phyloP scores from a whole-genome alignment of 768 basidiomycete species.

The Myochromella boudieri region DNA sequence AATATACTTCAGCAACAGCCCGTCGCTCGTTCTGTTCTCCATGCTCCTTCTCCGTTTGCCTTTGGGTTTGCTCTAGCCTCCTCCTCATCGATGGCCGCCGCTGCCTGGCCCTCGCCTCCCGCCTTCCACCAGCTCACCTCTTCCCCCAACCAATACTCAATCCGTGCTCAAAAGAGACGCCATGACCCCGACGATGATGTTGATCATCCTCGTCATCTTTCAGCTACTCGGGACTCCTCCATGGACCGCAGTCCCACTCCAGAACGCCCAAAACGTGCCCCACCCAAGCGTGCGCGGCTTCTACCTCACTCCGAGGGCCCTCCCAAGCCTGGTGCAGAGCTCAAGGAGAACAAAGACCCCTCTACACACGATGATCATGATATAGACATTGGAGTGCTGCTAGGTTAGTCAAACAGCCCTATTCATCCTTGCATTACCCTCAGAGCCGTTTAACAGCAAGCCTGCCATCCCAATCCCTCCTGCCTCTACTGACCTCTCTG shows the following conservation, averaged over 20 bases:
- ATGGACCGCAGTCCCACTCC: conserved; percentile 89
- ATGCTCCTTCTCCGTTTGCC: conserved; percentile 64
- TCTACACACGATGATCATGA: conserved; percentile 49
- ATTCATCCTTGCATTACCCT: conserved; percentile 9
- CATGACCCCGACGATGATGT: conserved; percentile 70
- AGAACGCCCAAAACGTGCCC: conserved; percentile 68
- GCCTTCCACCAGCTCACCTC: conserved; percentile 58
- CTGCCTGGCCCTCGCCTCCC: conserved; percentile 50
- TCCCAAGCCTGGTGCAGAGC: conserved; percentile 38
- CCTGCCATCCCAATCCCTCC: conserved; percentile 72
- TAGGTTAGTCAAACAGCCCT: conserved; percentile 51
- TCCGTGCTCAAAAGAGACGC: conserved; percentile 59
- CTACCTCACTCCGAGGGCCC: conserved; percentile 29
- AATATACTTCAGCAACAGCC: conserved; percentile 67
- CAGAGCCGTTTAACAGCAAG: conserved; percentile 55
- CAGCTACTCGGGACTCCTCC: conserved; percentile 53
- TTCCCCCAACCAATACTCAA: conserved; percentile 41
- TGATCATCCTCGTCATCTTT: conserved; percentile 31
- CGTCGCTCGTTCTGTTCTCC: conserved; percentile 52
- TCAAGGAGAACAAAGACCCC: conserved; percentile 50
- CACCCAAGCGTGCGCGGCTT: conserved; percentile 66
- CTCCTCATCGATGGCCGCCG: conserved; percentile 37
- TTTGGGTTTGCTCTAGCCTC: conserved; percentile 70
- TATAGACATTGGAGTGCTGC: conserved; percentile 75
- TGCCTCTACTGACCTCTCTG: conserved; percentile 71